Base-by-base conservation (phyloP, 257 asterid genomes). In the Scutellaria baicalensis region DNA sequence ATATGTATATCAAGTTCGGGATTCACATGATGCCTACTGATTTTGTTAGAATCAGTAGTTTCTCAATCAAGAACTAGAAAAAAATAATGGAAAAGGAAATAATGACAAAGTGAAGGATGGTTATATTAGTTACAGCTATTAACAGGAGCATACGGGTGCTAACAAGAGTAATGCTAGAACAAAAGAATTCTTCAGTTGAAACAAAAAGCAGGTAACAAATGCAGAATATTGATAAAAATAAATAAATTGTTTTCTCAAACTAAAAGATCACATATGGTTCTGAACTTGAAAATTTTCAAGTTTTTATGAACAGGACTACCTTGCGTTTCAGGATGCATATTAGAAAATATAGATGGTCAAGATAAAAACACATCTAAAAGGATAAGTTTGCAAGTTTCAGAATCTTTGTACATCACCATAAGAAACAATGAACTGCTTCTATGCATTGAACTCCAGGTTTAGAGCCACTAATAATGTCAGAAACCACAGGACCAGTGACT, bases 1-100 rank as follows among this genome's bases (percentile, higher is more conserved):
- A 48, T 23, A n/a, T 16, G 13, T 33, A 61, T 23, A 72, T 61
- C 66, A 65, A 66, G 66, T 31, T 60, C 45, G 45, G 68, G 71
- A 57, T 71, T 18, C 48, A 38, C 66, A 73, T 70, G 21, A 59
- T 21, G 58, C 54, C 61, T 39, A 63, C 59, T 40, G 42, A 56
- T 49, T 48, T 59, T 43, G 59, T 13, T 14, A 57, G 31, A 47
- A 47, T 69, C 69, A 9, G 20, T 45, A 50, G 48, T 31, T 72
- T 61, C 20, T 60, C n/a, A 14, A 64, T 33, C 66, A 59, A 33
- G 58, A 70, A 61, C 23, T n/a, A 5, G 20, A n/a, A 27, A 39
- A 54, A 17, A 2, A 66, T 27, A 8, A 66, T 9, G 17, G 12
- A 68, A 14, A 63, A 65, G 59, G 8, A 54, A 36, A 62, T 7